These are phyloP conservation scores for Cyanidiococcus yangmingshanensis DNA, from an alignment of 23 red algal species.

Conservation along the genomic window DNA sequence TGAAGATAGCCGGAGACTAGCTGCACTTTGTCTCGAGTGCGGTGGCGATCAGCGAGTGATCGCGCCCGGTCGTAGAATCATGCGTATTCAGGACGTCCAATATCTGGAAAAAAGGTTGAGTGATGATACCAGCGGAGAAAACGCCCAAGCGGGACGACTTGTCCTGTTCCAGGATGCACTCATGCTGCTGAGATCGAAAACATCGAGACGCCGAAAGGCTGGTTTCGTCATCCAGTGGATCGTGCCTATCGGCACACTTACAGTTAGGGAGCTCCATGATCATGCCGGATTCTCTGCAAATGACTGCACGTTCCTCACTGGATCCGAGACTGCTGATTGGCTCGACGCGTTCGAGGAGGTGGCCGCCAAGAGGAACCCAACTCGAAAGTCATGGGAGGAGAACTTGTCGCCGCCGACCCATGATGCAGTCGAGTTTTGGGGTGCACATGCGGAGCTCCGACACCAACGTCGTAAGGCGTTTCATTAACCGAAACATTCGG, in stretches of 20 bases:
- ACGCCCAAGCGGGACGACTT: background rate
- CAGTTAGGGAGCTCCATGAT: background rate
- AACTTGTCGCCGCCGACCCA: slow-evolving; percentile 3
- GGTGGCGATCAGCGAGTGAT: slow-evolving; percentile 6
- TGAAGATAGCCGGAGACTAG: slow-evolving; percentile 1
- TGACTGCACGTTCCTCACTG: background rate
- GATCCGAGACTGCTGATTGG: background rate
- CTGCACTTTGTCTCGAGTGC: background rate
- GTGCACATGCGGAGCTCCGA: background rate
- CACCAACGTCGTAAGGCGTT: background rate
- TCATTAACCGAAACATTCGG: background rate
- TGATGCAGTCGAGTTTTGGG: slow-evolving; percentile 3
- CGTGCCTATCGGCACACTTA: background rate
- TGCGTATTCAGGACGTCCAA: background rate
- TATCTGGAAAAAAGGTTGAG: background rate
- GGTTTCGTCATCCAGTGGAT: background rate
- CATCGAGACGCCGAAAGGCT: background rate
- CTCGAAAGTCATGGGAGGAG: background rate
- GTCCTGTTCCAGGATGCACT: slow-evolving; percentile 12
- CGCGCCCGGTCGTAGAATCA: background rate
- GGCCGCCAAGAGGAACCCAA: background rate
- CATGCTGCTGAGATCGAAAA: background rate
- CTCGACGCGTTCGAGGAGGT: background rate
- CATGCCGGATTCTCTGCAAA: background rate
- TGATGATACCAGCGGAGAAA: background rate